A percentile compares a stretch with the other conserved stretches of the same genome.
Conservation (phyloP, 305 asterid genomes). For the Fraxinus sp. region DNA sequence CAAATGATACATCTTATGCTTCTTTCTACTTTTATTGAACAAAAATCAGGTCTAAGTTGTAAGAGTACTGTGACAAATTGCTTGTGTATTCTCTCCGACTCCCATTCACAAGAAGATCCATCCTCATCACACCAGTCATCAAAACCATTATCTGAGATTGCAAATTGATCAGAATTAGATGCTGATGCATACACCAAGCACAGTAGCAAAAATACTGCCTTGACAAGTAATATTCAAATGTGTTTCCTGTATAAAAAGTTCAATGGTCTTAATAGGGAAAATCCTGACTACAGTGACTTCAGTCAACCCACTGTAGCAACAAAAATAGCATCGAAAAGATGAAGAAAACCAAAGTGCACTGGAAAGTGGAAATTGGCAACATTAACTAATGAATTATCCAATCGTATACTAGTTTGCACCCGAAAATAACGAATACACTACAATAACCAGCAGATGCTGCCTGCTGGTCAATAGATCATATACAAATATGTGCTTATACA, state of each 20-base stretch:
- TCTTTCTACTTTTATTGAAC: slow-evolving; percentile 9
- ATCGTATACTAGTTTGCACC: too few relatives aligned
- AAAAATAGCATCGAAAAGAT: background rate
- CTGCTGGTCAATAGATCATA: too few relatives aligned
- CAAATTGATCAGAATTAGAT: background rate
- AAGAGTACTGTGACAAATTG: slow-evolving; percentile 69
- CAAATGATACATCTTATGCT: background rate
- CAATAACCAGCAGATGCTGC: too few relatives aligned
- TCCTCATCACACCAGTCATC: slow-evolving; percentile 62
- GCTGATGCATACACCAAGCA: background rate
- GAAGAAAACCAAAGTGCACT: background rate
- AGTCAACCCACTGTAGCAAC: background rate
- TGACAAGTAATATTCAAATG: background rate
- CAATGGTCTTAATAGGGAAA: background rate
- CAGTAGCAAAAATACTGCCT: background rate
- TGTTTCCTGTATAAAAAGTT: background rate
- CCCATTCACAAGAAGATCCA: slow-evolving; percentile 51
- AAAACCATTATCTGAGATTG: slow-evolving; percentile 38
- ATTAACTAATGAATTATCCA: background rate
- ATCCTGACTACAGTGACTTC: background rate
- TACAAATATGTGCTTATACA: too few relatives aligned
- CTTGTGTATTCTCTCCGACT: slow-evolving; percentile 64
- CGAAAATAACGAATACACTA: too few relatives aligned
- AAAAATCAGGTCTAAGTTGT: background rate
- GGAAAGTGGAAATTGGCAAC: background rate